Evolutionary conservation across 1,139 yeast genomes (phyloP).

Genomic region (Wickerhamiella infanticola): DNA sequence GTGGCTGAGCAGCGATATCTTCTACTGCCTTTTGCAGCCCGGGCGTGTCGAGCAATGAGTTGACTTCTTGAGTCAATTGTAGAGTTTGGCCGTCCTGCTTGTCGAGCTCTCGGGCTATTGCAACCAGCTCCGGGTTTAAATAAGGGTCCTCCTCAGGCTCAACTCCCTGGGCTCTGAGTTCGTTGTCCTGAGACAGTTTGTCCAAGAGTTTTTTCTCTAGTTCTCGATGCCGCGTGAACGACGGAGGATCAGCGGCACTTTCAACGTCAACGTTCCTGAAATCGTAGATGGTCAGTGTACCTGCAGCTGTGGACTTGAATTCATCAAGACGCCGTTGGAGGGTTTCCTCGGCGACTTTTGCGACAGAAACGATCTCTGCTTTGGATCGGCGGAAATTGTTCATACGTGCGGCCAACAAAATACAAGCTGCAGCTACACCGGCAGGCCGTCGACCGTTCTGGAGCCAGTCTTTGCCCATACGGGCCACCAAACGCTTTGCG

Average conservation of each 20-base stretch:
- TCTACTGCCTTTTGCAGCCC: slow-evolving; percentile 5
- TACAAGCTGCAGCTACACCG: slow-evolving; percentile 95
- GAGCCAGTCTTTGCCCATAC: slow-evolving; percentile 93
- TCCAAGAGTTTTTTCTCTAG: slow-evolving; percentile 13
- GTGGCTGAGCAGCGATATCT: slow-evolving; percentile 1
- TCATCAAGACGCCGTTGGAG: slow-evolving; percentile 80
- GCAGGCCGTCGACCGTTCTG: slow-evolving; percentile 96
- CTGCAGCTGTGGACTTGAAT: slow-evolving; percentile 65
- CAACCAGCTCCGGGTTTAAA: slow-evolving; percentile 13
- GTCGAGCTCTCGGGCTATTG: slow-evolving; percentile 13
- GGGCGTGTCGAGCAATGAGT: slow-evolving; percentile 10
- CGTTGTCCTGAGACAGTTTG: slow-evolving; percentile 10
- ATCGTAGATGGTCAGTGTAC: slow-evolving; percentile 51
- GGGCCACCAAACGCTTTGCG: slow-evolving; percentile 70
- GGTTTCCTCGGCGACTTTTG: slow-evolving; percentile 91
- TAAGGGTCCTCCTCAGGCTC: slow-evolving; percentile 12
- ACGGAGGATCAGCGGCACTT: slow-evolving; percentile 59
- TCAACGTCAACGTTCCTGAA: slow-evolving; percentile 44
- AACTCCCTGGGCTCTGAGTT: slow-evolving; percentile 11
- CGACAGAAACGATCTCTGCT: slow-evolving; percentile 85
- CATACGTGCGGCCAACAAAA: slow-evolving; percentile 88
- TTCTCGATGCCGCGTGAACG: slow-evolving; percentile 33
- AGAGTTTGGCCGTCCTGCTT: slow-evolving; percentile 18
- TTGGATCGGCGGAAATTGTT: slow-evolving; percentile 85
- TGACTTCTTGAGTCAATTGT: slow-evolving; percentile 14